phyloP scores from a whole-genome alignment of 139 green algal species.

The Chlamydomonas sphaeroides region DNA sequence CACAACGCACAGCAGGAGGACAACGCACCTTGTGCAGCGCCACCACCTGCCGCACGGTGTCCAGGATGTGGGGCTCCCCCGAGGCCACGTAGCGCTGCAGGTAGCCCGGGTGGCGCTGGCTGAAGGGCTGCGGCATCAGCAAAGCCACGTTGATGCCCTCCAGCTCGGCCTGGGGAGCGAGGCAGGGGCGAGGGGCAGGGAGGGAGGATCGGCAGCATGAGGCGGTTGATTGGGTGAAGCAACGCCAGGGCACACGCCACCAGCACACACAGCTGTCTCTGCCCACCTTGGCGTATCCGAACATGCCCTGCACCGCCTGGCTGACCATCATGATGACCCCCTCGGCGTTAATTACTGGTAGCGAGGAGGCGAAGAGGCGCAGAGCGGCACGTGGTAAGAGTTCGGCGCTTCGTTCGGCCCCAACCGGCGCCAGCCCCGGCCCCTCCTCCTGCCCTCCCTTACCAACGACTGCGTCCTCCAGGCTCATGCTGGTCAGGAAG shows the following conservation, averaged over 20 bases:
- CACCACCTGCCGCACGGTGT: neutral
- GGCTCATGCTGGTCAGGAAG: constrained; percentile 26
- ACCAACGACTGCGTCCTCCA: constrained; percentile 33
- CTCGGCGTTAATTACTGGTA: constrained; percentile 34
- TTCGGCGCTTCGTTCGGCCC: too few species aligned
- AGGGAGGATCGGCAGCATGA: too few species aligned
- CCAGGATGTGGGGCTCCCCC: constrained; percentile 18
- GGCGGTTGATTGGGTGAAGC: neutral
- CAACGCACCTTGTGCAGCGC: neutral
- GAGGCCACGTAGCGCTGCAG: constrained; percentile 31
- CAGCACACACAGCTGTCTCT: constrained; percentile 45
- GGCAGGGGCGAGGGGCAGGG: too few species aligned
- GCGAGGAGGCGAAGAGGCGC: too few species aligned
- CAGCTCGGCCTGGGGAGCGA: too few species aligned
- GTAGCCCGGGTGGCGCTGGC: too few species aligned
- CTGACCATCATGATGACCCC: constrained; percentile 46
- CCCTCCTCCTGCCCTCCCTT: too few species aligned
- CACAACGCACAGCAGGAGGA: too few species aligned
- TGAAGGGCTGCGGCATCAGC: too few species aligned
- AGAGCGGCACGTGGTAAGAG: too few species aligned
- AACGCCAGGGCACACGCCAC: constrained; percentile 46
- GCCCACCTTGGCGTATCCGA: constrained; percentile 43
- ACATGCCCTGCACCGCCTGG: constrained; percentile 35
- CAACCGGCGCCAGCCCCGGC: too few species aligned
- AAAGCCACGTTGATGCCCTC: too few species aligned